These are phyloP conservation scores for Apophysomyces trapeziformis DNA, from an alignment of 371 early-diverging fungal species.

Conservation along the genomic window DNA sequence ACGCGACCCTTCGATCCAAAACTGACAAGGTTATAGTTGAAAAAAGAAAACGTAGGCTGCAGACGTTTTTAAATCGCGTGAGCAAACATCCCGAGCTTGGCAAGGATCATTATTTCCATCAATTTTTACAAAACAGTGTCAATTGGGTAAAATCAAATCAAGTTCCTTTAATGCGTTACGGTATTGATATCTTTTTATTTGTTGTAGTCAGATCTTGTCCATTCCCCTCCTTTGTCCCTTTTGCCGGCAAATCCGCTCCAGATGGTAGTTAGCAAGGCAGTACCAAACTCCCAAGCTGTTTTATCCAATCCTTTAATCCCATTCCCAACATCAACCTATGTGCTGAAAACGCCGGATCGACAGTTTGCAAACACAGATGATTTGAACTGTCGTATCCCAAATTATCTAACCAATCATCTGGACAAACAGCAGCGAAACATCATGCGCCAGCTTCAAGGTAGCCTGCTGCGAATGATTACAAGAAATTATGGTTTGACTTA, in stretches of 20 bases:
- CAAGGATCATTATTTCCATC: slow-evolving; percentile 81
- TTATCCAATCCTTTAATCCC: slow-evolving; percentile 30
- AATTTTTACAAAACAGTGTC: slow-evolving; percentile 74
- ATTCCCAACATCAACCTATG: slow-evolving; percentile 52
- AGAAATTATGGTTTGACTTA: neutral
- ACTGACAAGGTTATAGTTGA: slow-evolving; percentile 84
- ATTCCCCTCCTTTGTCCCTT: slow-evolving; percentile 59
- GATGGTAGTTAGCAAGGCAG: slow-evolving; percentile 11
- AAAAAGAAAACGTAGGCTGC: slow-evolving; percentile 82
- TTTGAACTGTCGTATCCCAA: slow-evolving; percentile 65
- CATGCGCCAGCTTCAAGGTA: slow-evolving; percentile 59
- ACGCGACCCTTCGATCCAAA: slow-evolving; percentile 73
- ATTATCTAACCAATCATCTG: slow-evolving; percentile 56
- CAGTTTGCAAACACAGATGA: slow-evolving; percentile 69
- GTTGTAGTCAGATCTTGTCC: slow-evolving; percentile 65
- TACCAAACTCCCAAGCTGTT: neutral
- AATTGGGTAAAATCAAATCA: slow-evolving; percentile 43
- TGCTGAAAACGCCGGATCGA: slow-evolving; percentile 63
- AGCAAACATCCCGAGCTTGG: slow-evolving; percentile 78
- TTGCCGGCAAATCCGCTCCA: slow-evolving; percentile 65
- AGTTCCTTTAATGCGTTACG: neutral
- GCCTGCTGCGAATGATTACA: neutral
- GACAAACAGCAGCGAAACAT: slow-evolving; percentile 62
- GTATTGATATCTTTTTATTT: neutral
- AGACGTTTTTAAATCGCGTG: slow-evolving; percentile 83